Percentiles rank a stretch among this genome's conserved stretches.
These are phyloP conservation scores for Fusarium hostae DNA, from an alignment of 2,329 filamentous ascomycete genomes.

Conservation along the genomic window DNA sequence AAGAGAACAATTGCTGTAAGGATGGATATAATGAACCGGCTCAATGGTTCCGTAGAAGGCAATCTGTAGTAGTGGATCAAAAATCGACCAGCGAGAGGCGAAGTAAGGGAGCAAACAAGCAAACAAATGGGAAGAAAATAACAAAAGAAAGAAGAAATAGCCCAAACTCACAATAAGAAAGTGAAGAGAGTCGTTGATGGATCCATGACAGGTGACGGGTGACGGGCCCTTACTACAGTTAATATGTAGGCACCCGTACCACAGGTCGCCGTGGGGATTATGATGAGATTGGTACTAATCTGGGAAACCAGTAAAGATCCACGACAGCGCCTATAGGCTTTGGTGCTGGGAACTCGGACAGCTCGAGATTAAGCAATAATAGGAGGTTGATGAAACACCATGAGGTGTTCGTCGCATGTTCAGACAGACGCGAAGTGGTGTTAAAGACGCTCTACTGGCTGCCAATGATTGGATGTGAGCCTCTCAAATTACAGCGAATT, in stretches of 20 bases:
- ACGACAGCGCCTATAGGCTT: constrained; percentile 42
- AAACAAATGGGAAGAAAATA: constrained; percentile 13
- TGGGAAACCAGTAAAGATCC: constrained; percentile 34
- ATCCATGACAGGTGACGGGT: constrained; percentile 58
- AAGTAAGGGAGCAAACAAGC: constrained; percentile 26
- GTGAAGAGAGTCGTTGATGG: constrained; percentile 74
- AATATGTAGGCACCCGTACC: constrained; percentile 42
- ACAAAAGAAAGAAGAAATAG: constrained; percentile 40
- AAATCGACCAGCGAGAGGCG: constrained; percentile 39
- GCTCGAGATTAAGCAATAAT: constrained; percentile 34
- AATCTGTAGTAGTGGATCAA: constrained; percentile 18
- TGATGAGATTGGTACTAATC: constrained; percentile 24
- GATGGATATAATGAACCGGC: constrained; percentile 19
- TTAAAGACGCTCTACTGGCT: constrained; percentile 23
- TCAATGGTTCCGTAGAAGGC: constrained; percentile 19
- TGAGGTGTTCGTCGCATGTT: constrained; percentile 40
- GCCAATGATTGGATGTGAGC: constrained; percentile 31
- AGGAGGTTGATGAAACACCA: constrained; percentile 42
- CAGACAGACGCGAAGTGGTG: constrained; percentile 37
- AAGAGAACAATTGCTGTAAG: constrained; percentile 7
- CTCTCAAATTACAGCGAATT: constrained; percentile 34
- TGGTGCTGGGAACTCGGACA: constrained; percentile 20
- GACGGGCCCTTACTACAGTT: constrained; percentile 31
- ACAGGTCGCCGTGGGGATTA: constrained; percentile 21
- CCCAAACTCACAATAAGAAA: constrained; percentile 71